These are phyloP conservation scores for Fragaria vesca DNA, from an alignment of 306 rosid genomes.

Conservation along the genomic window DNA sequence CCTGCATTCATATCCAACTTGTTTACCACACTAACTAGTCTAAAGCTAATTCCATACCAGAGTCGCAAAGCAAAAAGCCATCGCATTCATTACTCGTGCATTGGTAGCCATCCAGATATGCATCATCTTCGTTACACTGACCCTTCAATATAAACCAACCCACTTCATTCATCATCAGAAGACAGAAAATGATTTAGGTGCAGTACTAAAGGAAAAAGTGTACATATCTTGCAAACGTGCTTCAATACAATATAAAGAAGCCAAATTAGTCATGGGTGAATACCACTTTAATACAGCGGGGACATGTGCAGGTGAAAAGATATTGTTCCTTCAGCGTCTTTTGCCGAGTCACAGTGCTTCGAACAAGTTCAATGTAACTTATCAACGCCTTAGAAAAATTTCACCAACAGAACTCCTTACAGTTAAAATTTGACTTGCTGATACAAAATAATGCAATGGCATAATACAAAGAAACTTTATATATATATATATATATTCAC, in stretches of 20 bases:
- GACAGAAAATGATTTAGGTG: slow-evolving; percentile 1
- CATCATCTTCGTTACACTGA: slow-evolving; percentile 64
- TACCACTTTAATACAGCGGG: slow-evolving; percentile 76
- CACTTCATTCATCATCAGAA: slow-evolving; percentile 31
- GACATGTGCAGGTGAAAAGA: slow-evolving; percentile 69
- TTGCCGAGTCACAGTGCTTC: slow-evolving; percentile 79
- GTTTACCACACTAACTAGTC: not conserved
- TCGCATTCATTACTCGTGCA: slow-evolving; percentile 67
- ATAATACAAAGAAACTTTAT: no score
- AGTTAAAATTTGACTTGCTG: slow-evolving; percentile 11
- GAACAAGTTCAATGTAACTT: slow-evolving; percentile 83
- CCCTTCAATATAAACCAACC: slow-evolving; percentile 59
- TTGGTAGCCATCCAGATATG: slow-evolving; percentile 74
- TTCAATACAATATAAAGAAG: slow-evolving; percentile 5
- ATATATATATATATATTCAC: no score
- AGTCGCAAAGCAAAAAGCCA: slow-evolving; percentile 72
- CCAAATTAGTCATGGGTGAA: not conserved
- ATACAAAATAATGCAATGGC: not conserved
- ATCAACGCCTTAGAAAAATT: slow-evolving; percentile 52
- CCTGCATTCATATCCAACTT: not conserved
- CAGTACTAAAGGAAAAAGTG: slow-evolving; percentile 12
- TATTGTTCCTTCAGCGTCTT: slow-evolving; percentile 76
- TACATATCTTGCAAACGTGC: not conserved
- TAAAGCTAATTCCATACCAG: slow-evolving; percentile 44
- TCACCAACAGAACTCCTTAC: slow-evolving; percentile 23